Conservation (phyloP, 176 grass and related monocot genomes). For the Musa troglodytarum region DNA sequence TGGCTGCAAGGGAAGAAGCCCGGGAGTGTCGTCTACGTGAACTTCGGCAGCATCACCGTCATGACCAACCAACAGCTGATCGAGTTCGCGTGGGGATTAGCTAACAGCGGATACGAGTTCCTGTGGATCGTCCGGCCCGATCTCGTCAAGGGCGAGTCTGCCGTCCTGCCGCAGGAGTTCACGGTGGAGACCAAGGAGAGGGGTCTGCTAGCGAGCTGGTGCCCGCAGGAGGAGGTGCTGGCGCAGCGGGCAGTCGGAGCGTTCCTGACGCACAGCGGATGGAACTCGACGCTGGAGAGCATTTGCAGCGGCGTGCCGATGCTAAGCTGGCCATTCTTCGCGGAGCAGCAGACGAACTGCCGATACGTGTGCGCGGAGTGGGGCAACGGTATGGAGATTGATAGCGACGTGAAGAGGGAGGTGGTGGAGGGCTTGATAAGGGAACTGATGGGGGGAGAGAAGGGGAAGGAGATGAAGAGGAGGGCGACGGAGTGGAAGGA, state of each 20-base stretch:
- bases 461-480: conserved; percentile 12
- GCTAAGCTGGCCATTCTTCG: conserved; percentile 16
- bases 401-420: conserved; percentile 6
- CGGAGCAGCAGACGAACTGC: conserved; percentile 15
- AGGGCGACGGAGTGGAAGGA: neutral
- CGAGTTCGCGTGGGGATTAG: conserved; percentile 14
- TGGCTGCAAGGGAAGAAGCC: conserved; percentile 1
- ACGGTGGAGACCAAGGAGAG: neutral
- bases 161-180: conserved; percentile 5
- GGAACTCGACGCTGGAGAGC: conserved; percentile 19
- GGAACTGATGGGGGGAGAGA: conserved; percentile 7
- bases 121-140: conserved; percentile 14
- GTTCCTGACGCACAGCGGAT: conserved; percentile 20
- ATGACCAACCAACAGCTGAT: conserved; percentile 4
- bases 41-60: conserved; percentile 12
- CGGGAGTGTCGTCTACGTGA: conserved; percentile 4
- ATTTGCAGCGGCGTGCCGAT: conserved; percentile 8
- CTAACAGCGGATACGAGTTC: neutral
- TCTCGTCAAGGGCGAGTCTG: neutral
- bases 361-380: neutral
- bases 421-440: conserved; percentile 16
- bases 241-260: conserved; percentile 1
- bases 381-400: conserved; percentile 4
- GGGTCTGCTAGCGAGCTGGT: conserved; percentile 2
- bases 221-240: conserved; percentile 8